These are phyloP conservation scores for Fraxinus platypoda DNA, from an alignment of 305 asterid genomes.

Conservation along the genomic window DNA sequence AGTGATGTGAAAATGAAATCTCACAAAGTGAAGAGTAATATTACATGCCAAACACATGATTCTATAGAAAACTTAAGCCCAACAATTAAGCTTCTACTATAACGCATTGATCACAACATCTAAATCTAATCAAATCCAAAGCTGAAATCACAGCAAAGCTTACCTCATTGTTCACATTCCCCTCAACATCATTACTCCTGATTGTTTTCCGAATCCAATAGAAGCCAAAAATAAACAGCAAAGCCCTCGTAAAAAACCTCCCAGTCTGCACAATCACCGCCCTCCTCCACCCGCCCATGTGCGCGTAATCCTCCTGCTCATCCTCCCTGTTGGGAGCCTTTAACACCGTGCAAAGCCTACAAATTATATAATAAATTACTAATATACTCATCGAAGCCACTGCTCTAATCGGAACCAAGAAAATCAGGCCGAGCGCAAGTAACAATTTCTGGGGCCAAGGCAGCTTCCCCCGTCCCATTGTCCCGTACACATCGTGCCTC, in stretches of 20 bases:
- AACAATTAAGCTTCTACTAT: neutral
- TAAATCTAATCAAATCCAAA: neutral
- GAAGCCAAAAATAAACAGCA: slow-evolving; percentile 78
- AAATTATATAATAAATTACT: slow-evolving; percentile 73
- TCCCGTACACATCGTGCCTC: slow-evolving; percentile 77
- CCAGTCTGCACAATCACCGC: slow-evolving; percentile 61
- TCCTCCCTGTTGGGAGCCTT: slow-evolving; percentile 64
- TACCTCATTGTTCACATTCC: slow-evolving; percentile 45
- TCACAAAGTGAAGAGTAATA: neutral
- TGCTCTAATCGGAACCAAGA: slow-evolving; percentile 65
- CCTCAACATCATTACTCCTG: slow-evolving; percentile 24
- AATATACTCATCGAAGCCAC: slow-evolving; percentile 42
- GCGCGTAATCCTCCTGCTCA: slow-evolving; percentile 91
- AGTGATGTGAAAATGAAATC: neutral
- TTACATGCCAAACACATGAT: neutral
- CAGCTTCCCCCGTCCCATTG: slow-evolving; percentile 70
- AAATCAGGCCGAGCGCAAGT: slow-evolving; percentile 53
- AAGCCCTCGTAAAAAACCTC: slow-evolving; percentile 53
- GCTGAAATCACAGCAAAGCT: neutral
- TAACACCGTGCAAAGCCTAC: slow-evolving; percentile 77
- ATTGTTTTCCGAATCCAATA: slow-evolving; percentile 51
- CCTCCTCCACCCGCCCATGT: slow-evolving; percentile 89
- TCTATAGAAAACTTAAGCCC: neutral
- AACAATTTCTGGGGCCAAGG: slow-evolving; percentile 59
- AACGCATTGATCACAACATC: neutral